Conservation (phyloP, 2,329 filamentous ascomycete genomes). For the Calonectria montana region DNA sequence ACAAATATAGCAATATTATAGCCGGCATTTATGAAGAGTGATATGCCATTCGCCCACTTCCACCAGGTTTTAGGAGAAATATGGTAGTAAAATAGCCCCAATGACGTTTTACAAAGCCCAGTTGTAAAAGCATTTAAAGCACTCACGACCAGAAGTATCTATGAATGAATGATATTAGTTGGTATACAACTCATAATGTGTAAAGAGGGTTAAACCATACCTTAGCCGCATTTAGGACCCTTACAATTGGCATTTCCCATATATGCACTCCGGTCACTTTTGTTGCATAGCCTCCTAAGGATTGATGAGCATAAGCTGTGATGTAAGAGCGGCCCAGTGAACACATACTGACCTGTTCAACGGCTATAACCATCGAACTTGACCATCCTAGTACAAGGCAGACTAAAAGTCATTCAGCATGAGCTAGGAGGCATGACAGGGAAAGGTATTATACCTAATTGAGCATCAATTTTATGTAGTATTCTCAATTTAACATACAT, state of each 20-base stretch:
- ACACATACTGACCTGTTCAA: slow-evolving; percentile 1
- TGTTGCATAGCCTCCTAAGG: slow-evolving; percentile 18
- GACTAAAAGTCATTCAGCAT: slow-evolving; percentile 1
- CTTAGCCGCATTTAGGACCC: slow-evolving; percentile 11
- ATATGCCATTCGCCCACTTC: neutral
- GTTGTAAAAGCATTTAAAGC: slow-evolving; percentile 43
- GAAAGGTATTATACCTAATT: slow-evolving; percentile 17
- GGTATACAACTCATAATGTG: slow-evolving; percentile 4
- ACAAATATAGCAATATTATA: slow-evolving; percentile 39
- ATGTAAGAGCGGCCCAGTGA: neutral
- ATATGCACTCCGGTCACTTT: slow-evolving; percentile 27
- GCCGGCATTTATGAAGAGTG: neutral
- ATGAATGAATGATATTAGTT: slow-evolving; percentile 45
- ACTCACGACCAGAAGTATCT: slow-evolving; percentile 40
- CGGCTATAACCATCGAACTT: neutral
- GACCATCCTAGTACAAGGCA: neutral
- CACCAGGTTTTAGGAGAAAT: neutral
- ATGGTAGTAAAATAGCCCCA: neutral
- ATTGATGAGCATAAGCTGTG: neutral
- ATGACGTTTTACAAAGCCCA: neutral
- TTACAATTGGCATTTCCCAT: slow-evolving; percentile 30
- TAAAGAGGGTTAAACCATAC: slow-evolving; percentile 10
- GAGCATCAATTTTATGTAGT: slow-evolving; percentile 10
- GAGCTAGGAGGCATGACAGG: too few species aligned
- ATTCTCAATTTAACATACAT: slow-evolving; percentile 32